phyloP scores from a whole-genome alignment of 2,329 filamentous ascomycete species.

The Aschersonia sp. region DNA sequence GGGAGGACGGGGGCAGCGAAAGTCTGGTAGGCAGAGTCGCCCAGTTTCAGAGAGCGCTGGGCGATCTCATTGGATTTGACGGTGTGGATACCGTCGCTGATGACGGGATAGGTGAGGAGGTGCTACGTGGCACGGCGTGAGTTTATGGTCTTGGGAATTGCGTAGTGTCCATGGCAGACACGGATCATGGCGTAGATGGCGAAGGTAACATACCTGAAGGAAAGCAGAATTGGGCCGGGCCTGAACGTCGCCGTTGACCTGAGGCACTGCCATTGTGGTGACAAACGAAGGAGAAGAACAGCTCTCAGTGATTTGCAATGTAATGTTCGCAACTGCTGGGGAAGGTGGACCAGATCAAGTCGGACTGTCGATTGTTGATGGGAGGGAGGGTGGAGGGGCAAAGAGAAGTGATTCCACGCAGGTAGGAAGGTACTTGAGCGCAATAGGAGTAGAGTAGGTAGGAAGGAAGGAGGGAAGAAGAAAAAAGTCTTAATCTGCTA shows the following conservation, averaged over 20 bases:
- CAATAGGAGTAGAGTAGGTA: background rate
- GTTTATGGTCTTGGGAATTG: background rate
- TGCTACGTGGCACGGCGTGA: constrained; percentile 41
- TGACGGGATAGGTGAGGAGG: constrained; percentile 68
- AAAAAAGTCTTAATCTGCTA: background rate
- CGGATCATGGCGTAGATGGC: background rate
- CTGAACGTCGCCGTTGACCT: constrained; percentile 37
- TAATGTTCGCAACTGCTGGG: too few relatives aligned
- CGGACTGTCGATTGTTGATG: background rate
- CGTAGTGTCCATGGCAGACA: too few relatives aligned
- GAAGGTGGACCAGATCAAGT: too few relatives aligned
- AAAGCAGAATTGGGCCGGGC: constrained; percentile 32
- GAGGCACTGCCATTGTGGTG: constrained; percentile 20
- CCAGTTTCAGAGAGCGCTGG: constrained; percentile 65
- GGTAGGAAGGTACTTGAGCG: background rate
- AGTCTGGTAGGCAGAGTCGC: constrained; percentile 59
- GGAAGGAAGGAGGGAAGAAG: background rate
- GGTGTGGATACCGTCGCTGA: constrained; percentile 62
- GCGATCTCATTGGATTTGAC: constrained; percentile 75
- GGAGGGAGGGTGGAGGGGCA: background rate
- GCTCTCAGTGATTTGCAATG: background rate
- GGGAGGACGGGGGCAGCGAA: constrained; percentile 68
- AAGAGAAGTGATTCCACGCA: background rate
- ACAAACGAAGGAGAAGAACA: background rate
- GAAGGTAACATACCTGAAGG: constrained; percentile 27